Percentiles rank a stretch among this genome's conserved stretches.
phyloP scores from a whole-genome alignment of 2,329 filamentous ascomycete genomes.

The Cadophora gregata region DNA sequence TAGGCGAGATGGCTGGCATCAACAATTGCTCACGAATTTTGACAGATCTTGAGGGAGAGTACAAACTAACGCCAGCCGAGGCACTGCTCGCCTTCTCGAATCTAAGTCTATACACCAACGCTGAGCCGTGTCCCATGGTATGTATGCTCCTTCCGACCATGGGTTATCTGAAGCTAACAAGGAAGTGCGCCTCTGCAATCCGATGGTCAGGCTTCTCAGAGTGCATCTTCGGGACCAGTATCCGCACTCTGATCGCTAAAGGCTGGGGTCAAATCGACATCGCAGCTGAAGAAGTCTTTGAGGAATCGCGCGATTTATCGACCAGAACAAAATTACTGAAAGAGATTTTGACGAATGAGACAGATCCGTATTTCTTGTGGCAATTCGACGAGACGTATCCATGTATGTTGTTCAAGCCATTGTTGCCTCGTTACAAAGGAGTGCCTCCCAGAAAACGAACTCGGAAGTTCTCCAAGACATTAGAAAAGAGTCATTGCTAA shows the following conservation, averaged over 20 bases:
- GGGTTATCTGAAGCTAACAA: not conserved
- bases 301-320: slow-evolving; percentile 48
- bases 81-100: slow-evolving; percentile 52
- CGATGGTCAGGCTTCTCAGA: slow-evolving; percentile 61
- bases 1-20: slow-evolving; percentile 61
- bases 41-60: slow-evolving; percentile 52
- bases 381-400: slow-evolving; percentile 50
- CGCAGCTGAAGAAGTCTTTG: slow-evolving; percentile 53
- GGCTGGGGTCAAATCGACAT: slow-evolving; percentile 60
- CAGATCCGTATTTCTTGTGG: slow-evolving; percentile 59
- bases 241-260: slow-evolving; percentile 51
- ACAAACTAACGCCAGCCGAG: slow-evolving; percentile 49
- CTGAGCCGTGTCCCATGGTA: slow-evolving; percentile 60
- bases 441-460: too few relatives aligned
- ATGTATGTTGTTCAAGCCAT: slow-evolving; percentile 19
- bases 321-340: slow-evolving; percentile 49
- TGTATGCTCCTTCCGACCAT: not conserved
- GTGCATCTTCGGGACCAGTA: slow-evolving; percentile 60
- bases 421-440: too few relatives aligned
- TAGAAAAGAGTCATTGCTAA: not conserved
- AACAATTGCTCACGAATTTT: slow-evolving; percentile 58
- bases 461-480: too few relatives aligned
- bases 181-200: slow-evolving; percentile 58
- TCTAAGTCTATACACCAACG: slow-evolving; percentile 62
- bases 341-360: slow-evolving; percentile 57